phyloP scores from a whole-genome alignment of 2,329 filamentous ascomycete genomes.

The Phaeosphaeriaceae sp. region DNA sequence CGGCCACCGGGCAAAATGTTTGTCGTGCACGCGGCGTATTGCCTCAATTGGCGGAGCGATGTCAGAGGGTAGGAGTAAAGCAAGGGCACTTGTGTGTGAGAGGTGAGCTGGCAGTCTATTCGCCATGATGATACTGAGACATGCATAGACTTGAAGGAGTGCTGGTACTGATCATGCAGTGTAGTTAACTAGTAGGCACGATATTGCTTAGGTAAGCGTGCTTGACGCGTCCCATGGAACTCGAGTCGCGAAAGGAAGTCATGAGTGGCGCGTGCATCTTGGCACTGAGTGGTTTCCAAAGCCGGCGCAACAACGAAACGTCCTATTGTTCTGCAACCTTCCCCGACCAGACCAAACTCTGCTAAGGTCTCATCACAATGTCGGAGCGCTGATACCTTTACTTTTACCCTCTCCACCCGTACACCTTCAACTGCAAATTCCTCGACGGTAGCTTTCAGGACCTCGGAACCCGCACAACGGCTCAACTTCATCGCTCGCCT shows the following conservation, averaged over 20 bases:
- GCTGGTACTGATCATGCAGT: too few relatives aligned
- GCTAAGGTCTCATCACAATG: conserved; percentile 38
- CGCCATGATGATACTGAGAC: conserved; percentile 12
- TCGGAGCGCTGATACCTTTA: conserved; percentile 29
- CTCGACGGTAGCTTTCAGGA: conserved; percentile 25
- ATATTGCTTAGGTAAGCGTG: conserved; percentile 2
- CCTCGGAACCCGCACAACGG: conserved; percentile 23
- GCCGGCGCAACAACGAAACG: conserved; percentile 16
- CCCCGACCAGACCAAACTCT: conserved; percentile 15
- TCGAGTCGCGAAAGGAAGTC: conserved; percentile 8
- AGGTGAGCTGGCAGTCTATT: conserved; percentile 26
- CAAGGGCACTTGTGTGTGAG: conserved; percentile 36
- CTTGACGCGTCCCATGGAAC: too few relatives aligned
- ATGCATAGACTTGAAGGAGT: too few relatives aligned
- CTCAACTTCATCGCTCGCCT: conserved; percentile 7
- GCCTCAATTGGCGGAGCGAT: conserved; percentile 34
- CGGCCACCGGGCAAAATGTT: conserved; percentile 36
- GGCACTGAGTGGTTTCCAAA: conserved; percentile 19
- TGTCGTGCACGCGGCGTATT: conserved; percentile 32
- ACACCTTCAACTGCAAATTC: conserved; percentile 21
- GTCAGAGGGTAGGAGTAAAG: conserved; percentile 27
- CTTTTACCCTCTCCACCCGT: conserved; percentile 7
- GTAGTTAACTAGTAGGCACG: too few relatives aligned
- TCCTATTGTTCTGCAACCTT: conserved; percentile 14
- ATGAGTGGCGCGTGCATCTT: conserved; percentile 22